These are phyloP conservation scores for Kurtzmaniella natalensis DNA, from an alignment of 1,139 yeast genomes.

Conservation along the genomic window DNA sequence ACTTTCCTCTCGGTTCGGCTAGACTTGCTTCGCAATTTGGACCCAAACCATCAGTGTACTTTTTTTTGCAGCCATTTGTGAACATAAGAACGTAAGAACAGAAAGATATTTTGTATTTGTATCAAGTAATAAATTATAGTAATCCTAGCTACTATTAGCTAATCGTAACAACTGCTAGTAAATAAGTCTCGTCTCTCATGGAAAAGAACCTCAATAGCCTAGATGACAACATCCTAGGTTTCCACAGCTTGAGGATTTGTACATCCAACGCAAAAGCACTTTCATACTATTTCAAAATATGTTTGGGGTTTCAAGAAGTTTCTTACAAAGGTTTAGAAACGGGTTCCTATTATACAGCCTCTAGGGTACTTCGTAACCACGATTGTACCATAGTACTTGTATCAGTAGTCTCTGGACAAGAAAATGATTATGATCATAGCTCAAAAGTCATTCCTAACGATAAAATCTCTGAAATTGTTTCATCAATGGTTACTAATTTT, in stretches of 20 bases:
- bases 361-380: conserved; percentile 62
- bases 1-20: no score
- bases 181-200: no score
- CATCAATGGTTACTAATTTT: background rate
- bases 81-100: no score
- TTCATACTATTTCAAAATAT: conserved; percentile 48
- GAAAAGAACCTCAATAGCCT: no score
- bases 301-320: conserved; percentile 60
- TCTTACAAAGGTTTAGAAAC: conserved; percentile 70
- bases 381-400: conserved; percentile 46
- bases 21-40: no score
- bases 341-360: conserved; percentile 50
- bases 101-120: no score
- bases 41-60: no score
- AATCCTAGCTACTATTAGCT: no score
- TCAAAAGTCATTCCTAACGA: background rate
- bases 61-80: no score
- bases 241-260: conserved; percentile 28
- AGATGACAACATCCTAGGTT: conserved; percentile 24
- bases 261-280: conserved; percentile 63
- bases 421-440: background rate
- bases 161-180: no score
- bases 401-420: background rate
- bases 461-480: background rate
- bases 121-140: no score